These are phyloP conservation scores for Terfezia boudieri DNA, from an alignment of 495 filamentous ascomycete genomes.

Conservation along the genomic window DNA sequence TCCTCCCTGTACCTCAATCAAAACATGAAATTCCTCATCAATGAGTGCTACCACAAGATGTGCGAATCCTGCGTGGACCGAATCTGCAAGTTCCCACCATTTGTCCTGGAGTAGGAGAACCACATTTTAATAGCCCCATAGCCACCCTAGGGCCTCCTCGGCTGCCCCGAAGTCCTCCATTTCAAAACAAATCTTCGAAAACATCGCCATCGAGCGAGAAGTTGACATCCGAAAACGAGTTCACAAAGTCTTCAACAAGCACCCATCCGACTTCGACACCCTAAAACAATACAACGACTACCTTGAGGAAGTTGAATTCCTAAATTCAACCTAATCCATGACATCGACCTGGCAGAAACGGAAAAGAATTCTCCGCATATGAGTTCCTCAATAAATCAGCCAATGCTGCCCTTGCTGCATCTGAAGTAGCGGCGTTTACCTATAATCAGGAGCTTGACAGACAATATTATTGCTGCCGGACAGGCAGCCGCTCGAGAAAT, in stretches of 20 bases:
- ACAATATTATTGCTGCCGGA: constrained; percentile 28
- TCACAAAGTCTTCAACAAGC: constrained; percentile 61
- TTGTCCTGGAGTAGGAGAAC: no score
- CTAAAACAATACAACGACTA: constrained; percentile 77
- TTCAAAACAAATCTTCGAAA: constrained; percentile 74
- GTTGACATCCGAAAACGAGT: constrained; percentile 75
- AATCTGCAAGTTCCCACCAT: constrained; percentile 27
- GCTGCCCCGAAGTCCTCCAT: constrained; percentile 62
- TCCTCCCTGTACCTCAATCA: constrained; percentile 83
- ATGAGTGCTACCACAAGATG: constrained; percentile 98
- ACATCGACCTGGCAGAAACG: constrained; percentile 43
- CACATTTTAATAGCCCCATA: neutral
- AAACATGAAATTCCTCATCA: constrained; percentile 81
- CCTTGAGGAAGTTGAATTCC: constrained; percentile 73
- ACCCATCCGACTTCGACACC: constrained; percentile 71
- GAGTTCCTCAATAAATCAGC: constrained; percentile 38
- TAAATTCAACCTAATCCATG: constrained; percentile 65
- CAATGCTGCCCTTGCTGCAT: constrained; percentile 30
- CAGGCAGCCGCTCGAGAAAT: constrained; percentile 29
- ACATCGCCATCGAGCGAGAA: constrained; percentile 77
- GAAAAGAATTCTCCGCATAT: constrained; percentile 45
- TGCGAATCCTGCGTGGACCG: constrained; percentile 85
- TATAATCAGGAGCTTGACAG: constrained; percentile 38
- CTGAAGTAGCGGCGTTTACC: constrained; percentile 31
- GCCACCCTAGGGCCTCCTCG: constrained; percentile 71